Evolutionary conservation across 257 asterid genomes (phyloP).

Genomic region (Solanum dulcamara): DNA sequence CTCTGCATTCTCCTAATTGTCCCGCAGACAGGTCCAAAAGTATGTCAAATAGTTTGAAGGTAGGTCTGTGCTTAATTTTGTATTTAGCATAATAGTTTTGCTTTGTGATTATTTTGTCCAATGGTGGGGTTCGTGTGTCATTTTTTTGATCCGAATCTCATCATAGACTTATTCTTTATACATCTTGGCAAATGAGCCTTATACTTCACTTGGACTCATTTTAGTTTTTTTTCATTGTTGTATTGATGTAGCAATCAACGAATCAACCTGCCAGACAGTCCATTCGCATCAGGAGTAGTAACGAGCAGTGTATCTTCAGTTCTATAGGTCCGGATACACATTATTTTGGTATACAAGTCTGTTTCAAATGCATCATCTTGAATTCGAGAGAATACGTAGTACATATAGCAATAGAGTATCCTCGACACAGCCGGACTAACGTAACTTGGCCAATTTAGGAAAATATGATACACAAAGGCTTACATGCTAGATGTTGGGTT

Average conservation of each 20-base stretch:
- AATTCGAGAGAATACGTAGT: slow-evolving; percentile 16
- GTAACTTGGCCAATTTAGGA: background rate
- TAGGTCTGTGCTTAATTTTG: too few species aligned
- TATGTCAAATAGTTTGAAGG: background rate
- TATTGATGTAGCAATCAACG: slow-evolving; percentile 34
- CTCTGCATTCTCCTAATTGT: background rate
- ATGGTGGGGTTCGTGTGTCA: background rate
- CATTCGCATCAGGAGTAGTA: slow-evolving; percentile 37
- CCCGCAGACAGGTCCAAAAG: background rate
- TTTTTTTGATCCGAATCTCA: background rate
- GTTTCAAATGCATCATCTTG: slow-evolving; percentile 13
- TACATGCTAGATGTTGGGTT: slow-evolving; percentile 21
- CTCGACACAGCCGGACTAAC: slow-evolving; percentile 14
- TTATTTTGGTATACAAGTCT: slow-evolving; percentile 17
- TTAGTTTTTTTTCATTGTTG: background rate
- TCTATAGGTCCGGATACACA: slow-evolving; percentile 20
- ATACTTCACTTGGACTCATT: background rate
- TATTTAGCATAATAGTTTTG: too few species aligned
- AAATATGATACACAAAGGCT: slow-evolving; percentile 18
- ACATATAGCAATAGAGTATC: slow-evolving; percentile 10
- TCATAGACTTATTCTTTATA: background rate
- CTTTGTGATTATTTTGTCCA: background rate
- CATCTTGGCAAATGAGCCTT: background rate
- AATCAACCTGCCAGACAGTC: slow-evolving; percentile 62
- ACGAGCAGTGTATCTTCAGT: slow-evolving; percentile 44